Evolutionary conservation across 2,329 filamentous ascomycete genomes (phyloP).

Genomic region (Polychaeton citri): DNA sequence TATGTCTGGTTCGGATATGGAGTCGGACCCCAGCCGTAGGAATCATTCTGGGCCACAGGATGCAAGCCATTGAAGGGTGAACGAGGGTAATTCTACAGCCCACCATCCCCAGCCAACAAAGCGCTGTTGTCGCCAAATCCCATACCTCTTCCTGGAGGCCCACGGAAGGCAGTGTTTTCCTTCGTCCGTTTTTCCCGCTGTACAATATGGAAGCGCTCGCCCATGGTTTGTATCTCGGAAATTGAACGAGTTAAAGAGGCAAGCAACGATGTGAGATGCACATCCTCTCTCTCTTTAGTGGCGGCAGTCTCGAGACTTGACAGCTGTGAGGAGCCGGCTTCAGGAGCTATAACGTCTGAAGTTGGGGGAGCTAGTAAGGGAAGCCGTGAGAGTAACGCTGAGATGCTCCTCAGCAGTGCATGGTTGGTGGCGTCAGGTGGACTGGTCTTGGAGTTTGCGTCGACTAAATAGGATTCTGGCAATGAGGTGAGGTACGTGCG

Average conservation of each 20-base stretch:
- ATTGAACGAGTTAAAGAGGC: constrained; percentile 62
- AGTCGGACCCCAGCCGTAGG: too few species aligned
- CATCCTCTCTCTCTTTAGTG: constrained; percentile 69
- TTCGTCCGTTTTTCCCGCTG: constrained; percentile 26
- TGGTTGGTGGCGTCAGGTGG: constrained; percentile 38
- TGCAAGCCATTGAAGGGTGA: too few species aligned
- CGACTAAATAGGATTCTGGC: constrained; percentile 50
- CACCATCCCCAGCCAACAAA: not conserved
- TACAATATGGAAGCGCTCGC: constrained; percentile 52
- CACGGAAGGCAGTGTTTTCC: constrained; percentile 9
- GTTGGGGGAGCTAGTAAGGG: constrained; percentile 71
- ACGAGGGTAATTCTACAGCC: not conserved
- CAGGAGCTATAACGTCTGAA: constrained; percentile 27
- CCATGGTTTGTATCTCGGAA: constrained; percentile 56
- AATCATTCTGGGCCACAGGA: too few species aligned
- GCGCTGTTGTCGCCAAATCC: not conserved
- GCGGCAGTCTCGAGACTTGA: constrained; percentile 25
- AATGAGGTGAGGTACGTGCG: constrained; percentile 60
- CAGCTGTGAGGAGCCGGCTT: constrained; percentile 14
- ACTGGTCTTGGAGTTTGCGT: constrained; percentile 23
- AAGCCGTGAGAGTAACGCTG: constrained; percentile 70
- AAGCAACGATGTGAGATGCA: constrained; percentile 63
- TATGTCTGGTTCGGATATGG: too few species aligned
- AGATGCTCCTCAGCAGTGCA: constrained; percentile 73
- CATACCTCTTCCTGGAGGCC: not conserved